Base-by-base conservation (phyloP, 2,329 filamentous ascomycete genomes). In the Verticillium dahliae region DNA sequence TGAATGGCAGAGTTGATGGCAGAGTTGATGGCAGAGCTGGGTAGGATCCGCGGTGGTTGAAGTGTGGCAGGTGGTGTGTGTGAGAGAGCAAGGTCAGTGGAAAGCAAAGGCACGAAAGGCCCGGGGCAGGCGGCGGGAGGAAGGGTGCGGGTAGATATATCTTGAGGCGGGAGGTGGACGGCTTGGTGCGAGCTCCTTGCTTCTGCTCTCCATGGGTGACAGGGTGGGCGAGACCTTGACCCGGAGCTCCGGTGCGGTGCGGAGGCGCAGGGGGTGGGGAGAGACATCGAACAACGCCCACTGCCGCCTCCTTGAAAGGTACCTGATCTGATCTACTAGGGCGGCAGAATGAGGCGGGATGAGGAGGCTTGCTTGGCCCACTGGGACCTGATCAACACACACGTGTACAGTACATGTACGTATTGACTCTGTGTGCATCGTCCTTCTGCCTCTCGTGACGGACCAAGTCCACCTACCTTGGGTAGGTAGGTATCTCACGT, bases 161-260 rank as follows among this genome's bases (percentile, higher is more conserved):
- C 45, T 56, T 35, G 18, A 15, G 37, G 34, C 35, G n/a, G 56
- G 37, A 45, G 37, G 35, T 22, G 10, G 10, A 10, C 18, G 7
- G 15, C 45, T 50, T n/a, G 41, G 6, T 41, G 38, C 38, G 14
- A 7, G 39, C 18, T 45, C 6, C 39, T 45, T 50, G 7, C 9
- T 22, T 13, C 13, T 37, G 35, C 35, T 37, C 35, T 18, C 7
- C n/a, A 1, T 10, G 45, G 45, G 41, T 22, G 45, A 10, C 45
- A 59, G 10, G 35, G 27, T n/a, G 52, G 34, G 39, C 33, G 41
- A 58, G 45, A 58, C 45, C 45, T 50, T 50, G 45, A 58, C 57
- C 33, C 58, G 60, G 60, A 58, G 38, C n/a, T 54, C 57, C 39
- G 57, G 60, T 59, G 59, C 58, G 37, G 38, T 31, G 22, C 35